These are phyloP conservation scores for Solanum sitiens DNA, from an alignment of 257 asterid genomes.

Conservation along the genomic window DNA sequence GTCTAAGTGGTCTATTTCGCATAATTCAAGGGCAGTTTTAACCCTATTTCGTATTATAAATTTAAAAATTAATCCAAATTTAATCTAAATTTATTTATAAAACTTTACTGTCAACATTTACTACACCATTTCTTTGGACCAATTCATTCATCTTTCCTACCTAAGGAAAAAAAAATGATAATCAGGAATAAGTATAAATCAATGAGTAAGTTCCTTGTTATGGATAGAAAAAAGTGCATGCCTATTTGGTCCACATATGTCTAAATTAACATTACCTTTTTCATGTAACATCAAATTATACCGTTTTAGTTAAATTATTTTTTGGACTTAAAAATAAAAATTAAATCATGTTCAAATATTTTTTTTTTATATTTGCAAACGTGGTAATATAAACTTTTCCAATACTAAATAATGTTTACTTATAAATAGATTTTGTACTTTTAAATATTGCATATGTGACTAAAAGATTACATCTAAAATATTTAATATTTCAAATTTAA, in stretches of 20 bases:
- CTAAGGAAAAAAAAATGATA: background rate
- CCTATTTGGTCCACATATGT: background rate
- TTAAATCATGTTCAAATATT: background rate
- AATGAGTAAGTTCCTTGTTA: background rate
- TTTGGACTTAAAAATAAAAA: background rate
- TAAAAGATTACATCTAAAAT: no score
- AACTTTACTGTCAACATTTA: background rate
- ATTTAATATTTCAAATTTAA: no score
- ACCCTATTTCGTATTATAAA: no score
- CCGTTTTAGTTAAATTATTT: background rate
- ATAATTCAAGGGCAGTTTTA: no score
- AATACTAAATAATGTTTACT: background rate
- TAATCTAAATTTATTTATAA: no score
- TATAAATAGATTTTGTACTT: background rate
- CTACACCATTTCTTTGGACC: background rate
- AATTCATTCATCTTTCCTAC: background rate
- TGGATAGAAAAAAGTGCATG: background rate
- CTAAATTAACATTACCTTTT: background rate
- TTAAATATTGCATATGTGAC: background rate
- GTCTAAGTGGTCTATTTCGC: no score
- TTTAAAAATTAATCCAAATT: background rate
- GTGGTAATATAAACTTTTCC: background rate
- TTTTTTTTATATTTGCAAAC: background rate
- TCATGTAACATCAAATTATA: background rate
- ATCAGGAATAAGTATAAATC: background rate